Percentiles rank a stretch among this genome's conserved stretches.
These are phyloP conservation scores for Diaporthe longicolla DNA, from an alignment of 2,329 filamentous ascomycete genomes.

Conservation along the genomic window DNA sequence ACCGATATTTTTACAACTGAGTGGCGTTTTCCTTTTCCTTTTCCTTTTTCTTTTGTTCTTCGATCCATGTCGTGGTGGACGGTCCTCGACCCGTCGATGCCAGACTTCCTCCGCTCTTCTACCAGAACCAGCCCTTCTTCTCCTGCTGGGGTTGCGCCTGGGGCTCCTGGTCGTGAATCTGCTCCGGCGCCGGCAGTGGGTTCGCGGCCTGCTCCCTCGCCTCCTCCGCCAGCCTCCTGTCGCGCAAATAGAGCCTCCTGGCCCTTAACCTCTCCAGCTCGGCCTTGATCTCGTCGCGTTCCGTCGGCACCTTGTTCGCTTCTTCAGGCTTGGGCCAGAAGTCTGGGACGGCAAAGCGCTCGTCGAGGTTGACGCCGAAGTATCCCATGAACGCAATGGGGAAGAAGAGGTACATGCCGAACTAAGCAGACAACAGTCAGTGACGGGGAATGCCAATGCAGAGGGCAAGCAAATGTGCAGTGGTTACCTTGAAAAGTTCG, in stretches of 20 bases:
- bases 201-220: conserved; percentile 45
- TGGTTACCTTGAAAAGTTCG: conserved; percentile 89
- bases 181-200: conserved; percentile 27
- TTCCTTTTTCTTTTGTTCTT: not conserved
- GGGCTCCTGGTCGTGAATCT: conserved; percentile 44
- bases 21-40: conserved; percentile 2
- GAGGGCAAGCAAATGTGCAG: not conserved
- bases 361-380: conserved; percentile 97
- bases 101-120: not conserved
- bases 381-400: conserved; percentile 99
- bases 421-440: conserved; percentile 66
- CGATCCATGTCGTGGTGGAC: not conserved
- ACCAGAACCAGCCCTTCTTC: conserved; percentile 39
- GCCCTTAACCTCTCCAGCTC: conserved; percentile 82
- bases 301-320: conserved; percentile 81
- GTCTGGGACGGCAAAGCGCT: conserved; percentile 86
- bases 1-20: conserved; percentile 27
- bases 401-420: conserved; percentile 99
- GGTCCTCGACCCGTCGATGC: conserved; percentile 14
- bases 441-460: conserved; percentile 13
- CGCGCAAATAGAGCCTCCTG: conserved; percentile 80
- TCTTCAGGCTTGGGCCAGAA: conserved; percentile 93
- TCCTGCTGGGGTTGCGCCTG: conserved; percentile 46
- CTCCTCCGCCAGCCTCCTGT: conserved; percentile 67
- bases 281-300: conserved; percentile 84